Percentiles rank a stretch among this genome's conserved stretches.
Evolutionary conservation across 148 eudicot genomes (phyloP).

Genomic region (Tetragonia tetragonoides): DNA sequence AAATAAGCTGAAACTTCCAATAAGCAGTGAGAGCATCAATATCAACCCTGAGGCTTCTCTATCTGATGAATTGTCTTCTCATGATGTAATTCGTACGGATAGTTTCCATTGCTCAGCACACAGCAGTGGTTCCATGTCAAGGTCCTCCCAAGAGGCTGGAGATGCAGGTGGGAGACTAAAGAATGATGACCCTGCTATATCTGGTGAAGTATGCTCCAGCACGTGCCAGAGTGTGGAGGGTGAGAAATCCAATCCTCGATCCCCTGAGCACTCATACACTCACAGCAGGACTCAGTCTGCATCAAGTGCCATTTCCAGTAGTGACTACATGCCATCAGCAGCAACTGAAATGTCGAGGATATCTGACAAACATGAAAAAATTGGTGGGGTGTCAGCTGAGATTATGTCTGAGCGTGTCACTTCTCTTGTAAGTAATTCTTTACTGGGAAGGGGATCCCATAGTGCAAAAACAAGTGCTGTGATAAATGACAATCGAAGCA

Average conservation of each 20-base stretch:
- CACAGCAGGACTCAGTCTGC: constrained; percentile 84
- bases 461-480: constrained; percentile 49
- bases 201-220: constrained; percentile 37
- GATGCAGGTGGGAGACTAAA: constrained; percentile 41
- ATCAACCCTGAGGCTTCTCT: constrained; percentile 17
- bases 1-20: constrained; percentile 43
- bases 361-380: constrained; percentile 41
- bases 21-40: constrained; percentile 17
- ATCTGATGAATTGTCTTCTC: constrained; percentile 29
- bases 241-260: constrained; percentile 40
- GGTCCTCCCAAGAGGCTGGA: constrained; percentile 49
- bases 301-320: constrained; percentile 65
- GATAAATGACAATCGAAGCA: constrained; percentile 36
- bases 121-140: constrained; percentile 48
- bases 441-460: constrained; percentile 40
- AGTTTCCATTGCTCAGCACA: constrained; percentile 42
- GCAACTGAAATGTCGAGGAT: constrained; percentile 44
- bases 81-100: constrained; percentile 44
- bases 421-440: constrained; percentile 30
- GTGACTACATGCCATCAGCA: constrained; percentile 45
- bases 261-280: constrained; percentile 61
- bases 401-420: constrained; percentile 31
- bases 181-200: constrained; percentile 30
- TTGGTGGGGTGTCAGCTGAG: constrained; percentile 41
- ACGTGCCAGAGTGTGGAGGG: constrained; percentile 23